Conservation (phyloP, 176 grass and related monocot species). For the Oryza officinalis region DNA sequence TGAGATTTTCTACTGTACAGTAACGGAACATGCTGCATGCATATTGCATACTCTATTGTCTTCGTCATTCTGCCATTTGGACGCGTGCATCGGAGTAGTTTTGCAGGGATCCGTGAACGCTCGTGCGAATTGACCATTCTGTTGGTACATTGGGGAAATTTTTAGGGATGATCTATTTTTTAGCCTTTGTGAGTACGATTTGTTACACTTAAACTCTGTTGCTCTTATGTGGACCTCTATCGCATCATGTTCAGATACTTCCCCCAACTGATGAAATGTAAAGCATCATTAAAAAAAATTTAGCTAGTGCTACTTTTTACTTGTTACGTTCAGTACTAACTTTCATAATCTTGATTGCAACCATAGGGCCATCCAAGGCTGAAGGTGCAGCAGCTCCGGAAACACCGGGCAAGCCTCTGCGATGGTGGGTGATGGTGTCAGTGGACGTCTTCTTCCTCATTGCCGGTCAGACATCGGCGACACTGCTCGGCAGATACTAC, state of each 20-base stretch:
- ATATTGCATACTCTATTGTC: too few relatives aligned
- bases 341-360: not conserved
- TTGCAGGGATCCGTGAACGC: not conserved
- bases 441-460: slow-evolving; percentile 61
- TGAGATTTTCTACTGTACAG: too few relatives aligned
- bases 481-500: slow-evolving; percentile 77
- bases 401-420: slow-evolving; percentile 23
- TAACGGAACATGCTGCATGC: too few relatives aligned
- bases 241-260: too few relatives aligned
- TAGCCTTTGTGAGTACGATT: not conserved
- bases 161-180: not conserved
- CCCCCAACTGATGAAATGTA: too few relatives aligned
- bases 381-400: slow-evolving; percentile 36
- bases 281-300: not conserved
- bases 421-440: slow-evolving; percentile 53
- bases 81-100: too few relatives aligned
- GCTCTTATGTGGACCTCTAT: not conserved
- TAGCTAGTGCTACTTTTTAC: not conserved
- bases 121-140: not conserved
- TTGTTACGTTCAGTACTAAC: not conserved
- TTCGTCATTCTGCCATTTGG: too few relatives aligned
- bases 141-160: not conserved
- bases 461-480: slow-evolving; percentile 58
- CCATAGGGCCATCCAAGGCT: slow-evolving; percentile 37
- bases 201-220: not conserved